Base-by-base conservation (phyloP, 805 yeast genomes). In the Yarrowia sp. region DNA sequence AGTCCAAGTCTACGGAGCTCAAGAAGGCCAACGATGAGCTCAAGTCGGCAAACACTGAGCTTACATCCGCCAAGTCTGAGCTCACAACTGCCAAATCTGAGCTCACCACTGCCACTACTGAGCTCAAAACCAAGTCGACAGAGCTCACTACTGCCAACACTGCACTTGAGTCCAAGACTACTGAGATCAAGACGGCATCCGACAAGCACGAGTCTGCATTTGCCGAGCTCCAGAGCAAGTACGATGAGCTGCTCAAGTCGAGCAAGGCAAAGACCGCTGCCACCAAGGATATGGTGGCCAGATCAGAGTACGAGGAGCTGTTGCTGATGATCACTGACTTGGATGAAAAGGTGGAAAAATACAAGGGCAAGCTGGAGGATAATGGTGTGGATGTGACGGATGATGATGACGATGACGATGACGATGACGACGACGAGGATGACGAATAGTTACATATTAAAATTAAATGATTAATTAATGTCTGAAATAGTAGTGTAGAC, bases 261-360 rank as follows among this genome's bases (percentile, higher is more conserved):
- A 41, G 18, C 38, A 42, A 62, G 33, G 38, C 48, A 10, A 69
- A 68, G 22, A 65, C 67, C 8, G 62, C 66, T 0, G 71, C 68
- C 15, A 44, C 33, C n/a, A 47, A 67, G 72, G 70, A 44, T 10
- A 66, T 63, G 64, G 86, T 82, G 14, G 81, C 85, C 1, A 80
- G 79, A 67, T 71, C 82, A 1, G 90, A 86, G 31, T 71, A 86
- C 10, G 96, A 91, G 70, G 96, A 90, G 67, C 74, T 91, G 70
- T 82, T 91, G 85, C 75, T 90, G 28, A 77, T 92, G 17, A 84
- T 92, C 74, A 83, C 88, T 17, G 96, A 90, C 51, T 77, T 90
- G 69, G 96, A 91, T 66, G 91, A 87, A 58, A 84, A 82, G 68
- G 84, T 84, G 65, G 77, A 80, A 35, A 79, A 79, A 67, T 86